Evolutionary conservation across 768 basidiomycete genomes (phyloP), one percentile per base, ranked within the genome.

Genomic region (Candolleomyces efflorescens): DNA sequence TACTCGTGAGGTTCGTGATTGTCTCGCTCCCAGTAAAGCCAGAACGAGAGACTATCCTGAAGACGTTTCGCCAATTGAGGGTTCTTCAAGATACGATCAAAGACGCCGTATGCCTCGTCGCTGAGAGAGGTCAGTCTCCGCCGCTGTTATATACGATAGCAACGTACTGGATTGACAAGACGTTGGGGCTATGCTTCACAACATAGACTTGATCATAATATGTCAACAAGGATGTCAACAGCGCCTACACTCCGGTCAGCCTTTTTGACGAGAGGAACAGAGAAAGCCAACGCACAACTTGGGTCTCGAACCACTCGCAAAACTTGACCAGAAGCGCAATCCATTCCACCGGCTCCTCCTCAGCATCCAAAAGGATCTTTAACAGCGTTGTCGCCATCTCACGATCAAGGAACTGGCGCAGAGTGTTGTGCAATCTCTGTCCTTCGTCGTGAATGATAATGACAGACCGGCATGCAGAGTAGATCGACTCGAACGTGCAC

Each of bases 191-290:
- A 32, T 77, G 69, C 41, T 73, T 71, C 0, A 68, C 64, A 10
- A 90, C 76, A 61, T 85, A 91, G 0, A 78, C 76, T 64, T 87
- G 82, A 65, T 94, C 90, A 52, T 93, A 70, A 67, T 86, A 88
- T 2, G 89, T 81, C 53, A 92, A 70, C 23, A 92, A 69, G 0
- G 86, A 86, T 60, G 80, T 71, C 2, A 92, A 65, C 18, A 90
- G 70, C 3, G 72, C 68, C 88, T 90, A 60, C 22, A 23, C 37
- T 52, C 13, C 3, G 17, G 24, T 12, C 36, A 41, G 12, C 11
- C 32, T 18, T 12, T 1, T 18, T 9, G 27, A 36, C 11, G n/a
- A 27, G 5, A 20, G 38, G 7, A 32, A n/a, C 26, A 6, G 38
- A 41, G 7, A 9, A 22, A 3, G 13, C 18, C 32, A 49, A 78